Evolutionary conservation across 495 filamentous ascomycete genomes (phyloP), one percentile per base, ranked within the genome.

Genomic region (Cudoniella acicularis): DNA sequence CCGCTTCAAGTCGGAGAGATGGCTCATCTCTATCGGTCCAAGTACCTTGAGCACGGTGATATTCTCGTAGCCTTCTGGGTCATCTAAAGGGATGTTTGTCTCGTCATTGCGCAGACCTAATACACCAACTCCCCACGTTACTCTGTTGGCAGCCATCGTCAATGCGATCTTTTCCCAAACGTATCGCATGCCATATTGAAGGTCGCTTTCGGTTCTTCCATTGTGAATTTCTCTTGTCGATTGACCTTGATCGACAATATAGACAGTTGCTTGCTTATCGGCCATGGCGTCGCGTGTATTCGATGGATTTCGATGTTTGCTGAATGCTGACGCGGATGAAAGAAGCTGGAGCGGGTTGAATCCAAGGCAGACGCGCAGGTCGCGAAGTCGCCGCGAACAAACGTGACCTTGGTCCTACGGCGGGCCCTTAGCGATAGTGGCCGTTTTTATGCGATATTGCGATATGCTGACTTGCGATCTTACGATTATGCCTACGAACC

Each of bases 91-190:
- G 63, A 96, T 91, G 36, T 79, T 63, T 0, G 93, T 93, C 18
- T 79, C 86, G 71, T 95, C 85, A 51, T 92, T 93, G 24, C 88
- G 81, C 20, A 97, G 74, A 10, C 89, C 94, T 55, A 99, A 69
- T 10, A 97, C 89, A 9, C 90, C 92, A 21, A 93, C 67, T 4
- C 78, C 83, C 59, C 86, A 84, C 4, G 89, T 96, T 70, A 95
- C 96, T 49, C 93, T 85, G 25, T 84, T 87, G 22, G 88, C 90
- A 13, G 86, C 80, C 57, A 98, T 85, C 10, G 90, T 96, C 20
- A 80, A 84, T 0, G 90, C 90, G 64, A 98, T 95, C 65, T 86
- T 91, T 71, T 97, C 94, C 94, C 94, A 99, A 49, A 99, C 83
- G 78, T 96, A 99, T 55, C 83, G 83, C 88, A 98, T 87, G 18